Base-by-base conservation (phyloP, 768 basidiomycete genomes). In the Termitomyces sp. region DNA sequence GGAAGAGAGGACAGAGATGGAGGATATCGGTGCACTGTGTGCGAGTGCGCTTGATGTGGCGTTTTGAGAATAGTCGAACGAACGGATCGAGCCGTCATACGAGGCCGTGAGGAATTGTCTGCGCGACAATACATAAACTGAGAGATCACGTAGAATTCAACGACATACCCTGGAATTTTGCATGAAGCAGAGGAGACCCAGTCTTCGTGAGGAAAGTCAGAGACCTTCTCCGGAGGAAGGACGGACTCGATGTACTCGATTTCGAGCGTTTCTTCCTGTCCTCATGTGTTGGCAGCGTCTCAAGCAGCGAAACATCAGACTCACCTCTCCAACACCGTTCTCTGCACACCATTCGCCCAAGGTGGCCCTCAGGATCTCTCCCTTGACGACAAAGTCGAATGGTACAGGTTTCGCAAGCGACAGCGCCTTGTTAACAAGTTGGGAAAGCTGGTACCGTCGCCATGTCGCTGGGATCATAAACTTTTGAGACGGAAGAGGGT, bases 361-460 rank as follows among this genome's bases (percentile, higher is more conserved):
- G 30, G 79, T 85, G 0, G 82, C 79, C 49, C 89, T 77, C 3
- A 98, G 71, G 13, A 98, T 81, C 68, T 91, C 85, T n/a, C 93
- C 93, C 48, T 82, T 79, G 44, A 97, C 77, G 48, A 99, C 73
- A 71, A 98, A 98, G 72, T 99, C 95, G 69, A 98, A 98, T 0
- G 95, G 95, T 3, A 96, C 78, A 0, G 91, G 86, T 56, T 84
- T 83, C 0, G 80, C 71, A 18, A 89, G 82, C 28, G 82, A 80
- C 30, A 98, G 78, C 1, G 95, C 92, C 69, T 97, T 97, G 77
- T 99, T 99, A 59, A 99, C 86, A 46, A 98, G 87, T 61, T 98
- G 94, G 1, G 95, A 98, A 35, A 99, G 88, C 67, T 98, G 96
- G 72, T 91, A 98, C n/a, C 96, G 86, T 58, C 82, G 84, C 95